Evolutionary conservation across 257 asterid genomes (phyloP), one percentile per base, ranked within the genome.

Genomic region (Rhazya stricta): DNA sequence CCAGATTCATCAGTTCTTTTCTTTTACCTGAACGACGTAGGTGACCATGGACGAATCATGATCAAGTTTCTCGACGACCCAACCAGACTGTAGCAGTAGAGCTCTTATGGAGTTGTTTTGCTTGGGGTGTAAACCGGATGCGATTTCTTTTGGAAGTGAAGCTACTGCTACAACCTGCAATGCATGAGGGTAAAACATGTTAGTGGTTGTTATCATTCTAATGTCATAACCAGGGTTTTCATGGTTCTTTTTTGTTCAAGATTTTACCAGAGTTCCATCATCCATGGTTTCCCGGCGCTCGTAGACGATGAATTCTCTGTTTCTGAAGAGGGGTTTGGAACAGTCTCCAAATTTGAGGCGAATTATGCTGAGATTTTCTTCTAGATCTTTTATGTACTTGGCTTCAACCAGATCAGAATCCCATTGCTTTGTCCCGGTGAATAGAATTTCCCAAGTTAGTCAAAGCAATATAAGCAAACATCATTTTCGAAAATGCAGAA

Each of bases 161-260:
- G 98, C 97, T 76, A 93, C 97, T 82, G 98, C 98, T 76, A 93
- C 97, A 10, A 91, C 98, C 98, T 92, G 74, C 48, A 69, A n/a
- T 8, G 23, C 37, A 9, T 37, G 15, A n/a, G 48, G 18, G 16
- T 5, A 56, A 13, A 46, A 46, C 41, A 27, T 30, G 60, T 69
- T 69, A n/a, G 50, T 34, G 25, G 11, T 69, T 3, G 43, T 10
- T 25, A 39, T 23, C 1, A 19, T 21, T 29, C 37, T 60, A 30
- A 60, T 60, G 67, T 12, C 67, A 12, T 60, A 0, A 25, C 3
- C 18, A 15, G 10, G 6, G 30, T 29, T 29, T 13, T 41, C 29
- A 72, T 10, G 50, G 30, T 30, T 45, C 6, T 29, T 41, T n/a
- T n/a, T 36, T 27, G 30, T 16, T 9, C 9, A 16, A 63, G 60